Percentiles rank a stretch among this genome's conserved stretches.
Conservation (phyloP, 352 stramenopile genomes). For the Phytophthora megakarya region DNA sequence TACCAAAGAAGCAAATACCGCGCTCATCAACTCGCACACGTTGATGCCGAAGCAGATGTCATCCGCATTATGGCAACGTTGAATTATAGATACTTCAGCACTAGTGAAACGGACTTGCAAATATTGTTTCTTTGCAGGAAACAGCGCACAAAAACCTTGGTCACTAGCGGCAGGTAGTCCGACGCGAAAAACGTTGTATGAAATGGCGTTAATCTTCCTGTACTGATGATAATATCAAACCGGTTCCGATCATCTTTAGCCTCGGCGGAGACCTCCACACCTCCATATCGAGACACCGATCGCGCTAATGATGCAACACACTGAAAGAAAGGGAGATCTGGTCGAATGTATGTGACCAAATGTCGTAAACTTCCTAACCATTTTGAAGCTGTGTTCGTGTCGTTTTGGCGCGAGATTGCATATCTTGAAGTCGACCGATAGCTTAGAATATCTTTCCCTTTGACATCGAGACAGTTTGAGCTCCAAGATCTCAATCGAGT, state of each 20-base stretch:
- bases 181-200: too few species aligned
- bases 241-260: slow-evolving; percentile 4
- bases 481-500: neutral
- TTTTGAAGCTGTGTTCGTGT: slow-evolving; percentile 11
- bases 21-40: too few species aligned
- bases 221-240: slow-evolving; percentile 6
- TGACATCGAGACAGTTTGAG: neutral
- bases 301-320: slow-evolving; percentile 1
- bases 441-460: neutral
- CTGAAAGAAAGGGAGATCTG: slow-evolving; percentile 7
- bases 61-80: neutral
- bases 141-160: slow-evolving; percentile 4
- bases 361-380: slow-evolving; percentile 8
- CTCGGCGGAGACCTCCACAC: neutral
- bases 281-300: neutral
- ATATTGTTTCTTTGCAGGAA: neutral
- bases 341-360: neutral
- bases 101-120: slow-evolving; percentile 4
- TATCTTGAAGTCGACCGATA: neutral
- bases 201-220: neutral
- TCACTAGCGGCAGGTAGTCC: slow-evolving; percentile 17
- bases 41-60: slow-evolving; percentile 11
- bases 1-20: too few species aligned
- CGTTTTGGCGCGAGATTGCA: neutral
- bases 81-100: neutral